Evolutionary conservation across 2,329 filamentous ascomycete species (phyloP).

Genomic region (Aureobasidium musti): DNA sequence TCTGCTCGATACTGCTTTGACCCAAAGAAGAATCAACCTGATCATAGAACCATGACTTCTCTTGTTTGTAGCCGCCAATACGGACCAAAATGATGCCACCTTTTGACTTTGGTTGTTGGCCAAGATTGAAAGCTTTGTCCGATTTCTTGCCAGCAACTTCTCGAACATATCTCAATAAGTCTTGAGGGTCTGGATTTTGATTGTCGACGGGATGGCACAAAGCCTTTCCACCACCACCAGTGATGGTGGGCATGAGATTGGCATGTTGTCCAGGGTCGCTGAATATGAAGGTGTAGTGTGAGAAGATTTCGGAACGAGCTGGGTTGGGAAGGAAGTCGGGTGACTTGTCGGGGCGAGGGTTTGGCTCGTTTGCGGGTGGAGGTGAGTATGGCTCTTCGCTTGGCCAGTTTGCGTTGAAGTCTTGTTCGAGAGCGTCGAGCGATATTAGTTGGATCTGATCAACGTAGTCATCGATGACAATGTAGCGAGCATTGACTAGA

Average conservation of each 20-base stretch:
- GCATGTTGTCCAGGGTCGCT: conserved; percentile 74
- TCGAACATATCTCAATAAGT: conserved; percentile 77
- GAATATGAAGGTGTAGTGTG: conserved; percentile 87
- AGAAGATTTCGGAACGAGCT: conserved; percentile 70
- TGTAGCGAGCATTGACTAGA: conserved; percentile 74
- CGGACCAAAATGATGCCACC: conserved; percentile 76
- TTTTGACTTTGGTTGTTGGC: conserved; percentile 35
- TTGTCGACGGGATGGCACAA: conserved; percentile 68
- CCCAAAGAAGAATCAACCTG: conserved; percentile 69
- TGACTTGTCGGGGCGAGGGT: conserved; percentile 56
- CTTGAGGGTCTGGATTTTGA: conserved; percentile 60
- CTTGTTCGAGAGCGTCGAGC: conserved; percentile 63
- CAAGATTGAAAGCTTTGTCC: conserved; percentile 36
- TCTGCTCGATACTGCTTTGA: conserved; percentile 82
- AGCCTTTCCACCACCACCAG: conserved; percentile 80
- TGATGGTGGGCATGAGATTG: conserved; percentile 72
- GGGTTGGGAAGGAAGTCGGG: conserved; percentile 72
- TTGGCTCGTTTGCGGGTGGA: conserved; percentile 72
- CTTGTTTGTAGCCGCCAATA: conserved; percentile 56
- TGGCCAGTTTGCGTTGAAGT: conserved; percentile 81
- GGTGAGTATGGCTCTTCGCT: conserved; percentile 71
- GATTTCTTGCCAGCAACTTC: conserved; percentile 73
- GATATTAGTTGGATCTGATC: conserved; percentile 37
- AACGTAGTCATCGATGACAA: conserved; percentile 74
- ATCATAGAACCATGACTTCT: conserved; percentile 36